Base-by-base conservation (phyloP, 345 rosid genomes). In the Citrus trifoliata region DNA sequence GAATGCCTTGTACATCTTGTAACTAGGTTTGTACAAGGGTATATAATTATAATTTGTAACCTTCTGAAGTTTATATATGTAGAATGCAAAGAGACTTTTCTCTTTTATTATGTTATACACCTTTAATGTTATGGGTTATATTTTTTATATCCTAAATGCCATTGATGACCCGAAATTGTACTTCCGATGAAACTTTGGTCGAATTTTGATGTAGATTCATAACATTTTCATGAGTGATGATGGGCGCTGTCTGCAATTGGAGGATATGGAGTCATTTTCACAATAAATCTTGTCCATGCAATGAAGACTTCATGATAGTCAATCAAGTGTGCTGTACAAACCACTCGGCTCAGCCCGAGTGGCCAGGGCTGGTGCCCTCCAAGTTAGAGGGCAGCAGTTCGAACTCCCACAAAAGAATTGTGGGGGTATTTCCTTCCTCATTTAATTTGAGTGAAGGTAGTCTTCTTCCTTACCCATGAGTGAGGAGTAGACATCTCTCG, bases 1-100 rank as follows among this genome's bases (percentile, higher is more conserved):
- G 6, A 56, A 77, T 65, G 76, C 74, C 72, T 79, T 80, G 89
- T 76, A 82, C 83, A 78, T 85, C 80, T 78, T 76, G 77, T 80
- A 82, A 78, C 74, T 78, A 75, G 48, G 24, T 74, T 35, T 51
- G 82, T 80, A 59, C 83, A 75, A 71, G 82, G 81, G 66, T 70
- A 55, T 56, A 71, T 53, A 42, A 53, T 53, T 53, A 22, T 62
- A 72, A 68, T 56, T 70, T 77, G 85, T 79, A 75, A 80, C 8
- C 18, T 77, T 62, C 30, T 53, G 9, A 53, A 70, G n/a, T 63
- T 74, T 67, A n/a, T 67, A 10, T 37, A 59, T 70, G 35, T 58
- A n/a, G 33, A 40, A 32, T 60, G 70, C 16, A 40, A 9, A 64
- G n/a, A 46, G 32, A 69, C n/a, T 42, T 73, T 16, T 51, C 4